Evolutionary conservation across 257 asterid genomes (phyloP), one percentile per base, ranked within the genome.

Genomic region (Ligustrum vulgare): DNA sequence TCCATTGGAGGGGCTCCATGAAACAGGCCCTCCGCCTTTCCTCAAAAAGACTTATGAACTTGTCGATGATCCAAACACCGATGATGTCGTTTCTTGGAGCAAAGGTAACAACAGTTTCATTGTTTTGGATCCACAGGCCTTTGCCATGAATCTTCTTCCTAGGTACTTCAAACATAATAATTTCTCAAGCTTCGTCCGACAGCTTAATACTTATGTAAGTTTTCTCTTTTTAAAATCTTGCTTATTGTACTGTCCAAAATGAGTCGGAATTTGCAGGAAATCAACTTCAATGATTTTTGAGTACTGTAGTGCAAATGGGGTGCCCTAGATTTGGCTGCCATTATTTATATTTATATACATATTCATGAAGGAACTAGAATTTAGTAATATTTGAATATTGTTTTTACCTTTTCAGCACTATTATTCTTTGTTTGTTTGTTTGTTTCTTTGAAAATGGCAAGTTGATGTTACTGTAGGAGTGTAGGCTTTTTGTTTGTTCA

Each of bases 121-220:
- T 47, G 90, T 92, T 20, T 90, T 90, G 93, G 94, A 92, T 87
- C 94, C 94, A 39, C 91, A 86, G 67, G 15, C 68, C 1, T 92
- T 92, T 67, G 87, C 94, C 72, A 81, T 73, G 28, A 80, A 80
- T 81, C 82, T 92, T 36, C 96, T 92, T 36, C 96, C 97, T 33
- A 87, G 89, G 70, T 92, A 85, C 85, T 90, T 92, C 94, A 92
- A 92, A 81, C 96, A 92, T 78, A 86, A 68, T 71, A 92, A 90
- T 76, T 88, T 92, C 90, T 90, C 96, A 25, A 89, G 93, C 89
- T 89, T 89, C 77, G 92, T 91, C 73, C 73, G 95, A 80, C 96
- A 91, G 86, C 94, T 91, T 82, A 89, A 91, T 51, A 91, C 93
- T 76, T 89, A 91, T 80, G 96, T 91, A 84, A 86, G 93, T 82